Evolutionary conservation across 2,329 filamentous ascomycete species (phyloP).

Genomic region (Pyricularia grisea): DNA sequence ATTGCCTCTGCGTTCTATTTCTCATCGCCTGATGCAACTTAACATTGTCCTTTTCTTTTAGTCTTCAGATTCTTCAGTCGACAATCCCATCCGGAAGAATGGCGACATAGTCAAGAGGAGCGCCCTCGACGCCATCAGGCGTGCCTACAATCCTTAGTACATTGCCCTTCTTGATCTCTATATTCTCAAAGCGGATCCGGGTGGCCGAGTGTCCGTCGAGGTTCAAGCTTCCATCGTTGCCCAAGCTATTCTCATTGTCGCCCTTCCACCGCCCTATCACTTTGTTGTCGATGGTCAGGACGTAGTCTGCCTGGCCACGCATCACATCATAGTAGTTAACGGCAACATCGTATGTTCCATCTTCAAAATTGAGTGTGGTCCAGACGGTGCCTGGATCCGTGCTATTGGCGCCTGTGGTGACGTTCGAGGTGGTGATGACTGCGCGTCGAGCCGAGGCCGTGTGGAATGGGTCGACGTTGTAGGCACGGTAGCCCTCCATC

Average conservation of each 20-base stretch:
- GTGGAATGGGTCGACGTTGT: constrained; percentile 47
- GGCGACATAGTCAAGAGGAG: constrained; percentile 58
- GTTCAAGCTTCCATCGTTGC: constrained; percentile 46
- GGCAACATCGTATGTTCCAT: constrained; percentile 51
- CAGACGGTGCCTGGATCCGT: constrained; percentile 24
- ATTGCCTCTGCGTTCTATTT: neutral
- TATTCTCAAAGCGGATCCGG: constrained; percentile 45
- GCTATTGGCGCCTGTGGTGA: constrained; percentile 35
- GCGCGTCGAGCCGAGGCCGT: constrained; percentile 45
- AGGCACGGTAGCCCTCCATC: constrained; percentile 45
- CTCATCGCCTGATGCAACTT: too few relatives aligned
- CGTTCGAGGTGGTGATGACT: constrained; percentile 45
- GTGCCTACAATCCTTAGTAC: constrained; percentile 43
- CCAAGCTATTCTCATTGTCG: constrained; percentile 48
- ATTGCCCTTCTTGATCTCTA: constrained; percentile 41
- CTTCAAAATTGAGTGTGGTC: constrained; percentile 22
- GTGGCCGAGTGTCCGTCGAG: constrained; percentile 58
- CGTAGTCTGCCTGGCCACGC: constrained; percentile 46
- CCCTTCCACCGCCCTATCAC: constrained; percentile 49
- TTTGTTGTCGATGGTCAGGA: constrained; percentile 41
- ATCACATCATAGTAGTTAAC: constrained; percentile 59
- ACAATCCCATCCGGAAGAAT: constrained; percentile 42
- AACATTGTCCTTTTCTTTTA: neutral
- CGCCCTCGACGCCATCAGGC: constrained; percentile 51
- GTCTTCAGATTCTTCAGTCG: neutral